phyloP scores from a whole-genome alignment of 2,329 filamentous ascomycete genomes.

The Aspergillus brasiliensis region DNA sequence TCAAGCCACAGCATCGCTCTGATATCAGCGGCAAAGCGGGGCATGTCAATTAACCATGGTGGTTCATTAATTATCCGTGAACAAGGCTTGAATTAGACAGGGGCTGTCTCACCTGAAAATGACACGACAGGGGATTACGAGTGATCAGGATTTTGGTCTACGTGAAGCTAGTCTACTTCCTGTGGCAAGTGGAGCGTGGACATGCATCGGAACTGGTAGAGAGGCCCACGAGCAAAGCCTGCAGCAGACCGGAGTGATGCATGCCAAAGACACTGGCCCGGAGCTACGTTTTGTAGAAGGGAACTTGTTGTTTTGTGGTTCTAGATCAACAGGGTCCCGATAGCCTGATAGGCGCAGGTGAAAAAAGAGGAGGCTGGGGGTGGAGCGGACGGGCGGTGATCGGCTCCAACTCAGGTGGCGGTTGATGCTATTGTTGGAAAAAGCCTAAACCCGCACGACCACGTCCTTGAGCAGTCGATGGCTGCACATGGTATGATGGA shows the following conservation, averaged over 20 bases:
- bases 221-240: not conserved
- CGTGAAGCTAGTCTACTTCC: not conserved
- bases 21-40: not conserved
- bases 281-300: not conserved
- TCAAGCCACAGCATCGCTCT: not conserved
- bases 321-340: not conserved
- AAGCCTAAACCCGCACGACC: not conserved
- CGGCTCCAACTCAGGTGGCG: constrained; percentile 1
- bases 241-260: not conserved
- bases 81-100: not conserved
- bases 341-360: not conserved
- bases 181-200: not conserved
- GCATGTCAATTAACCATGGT: not conserved
- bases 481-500: not conserved
- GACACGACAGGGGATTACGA: not conserved
- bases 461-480: not conserved
- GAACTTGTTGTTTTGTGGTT: not conserved
- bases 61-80: not conserved
- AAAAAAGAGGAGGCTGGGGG: constrained; percentile 18
- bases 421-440: constrained; percentile 6
- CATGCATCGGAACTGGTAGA: not conserved
- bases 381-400: constrained; percentile 15
- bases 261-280: not conserved
- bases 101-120: not conserved
- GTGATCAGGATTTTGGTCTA: not conserved